Evolutionary conservation across 805 yeast species (phyloP), one percentile per base, ranked within the genome.

Genomic region (Kodamaea laetipori): DNA sequence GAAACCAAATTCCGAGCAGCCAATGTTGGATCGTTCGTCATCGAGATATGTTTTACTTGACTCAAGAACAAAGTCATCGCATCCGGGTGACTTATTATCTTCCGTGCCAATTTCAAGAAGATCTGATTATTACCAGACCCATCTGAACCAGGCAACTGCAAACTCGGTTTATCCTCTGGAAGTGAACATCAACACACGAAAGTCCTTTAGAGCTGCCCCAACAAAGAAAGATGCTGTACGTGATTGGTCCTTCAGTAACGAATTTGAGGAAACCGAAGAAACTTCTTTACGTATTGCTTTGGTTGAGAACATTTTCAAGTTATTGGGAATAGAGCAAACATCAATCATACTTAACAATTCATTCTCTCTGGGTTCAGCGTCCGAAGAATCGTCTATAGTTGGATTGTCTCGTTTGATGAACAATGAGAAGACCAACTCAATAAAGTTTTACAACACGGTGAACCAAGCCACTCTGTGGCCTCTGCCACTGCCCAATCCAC

Each of bases 1-100:
- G 17, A 34, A 24, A 15, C 34, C 18, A 15, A 30, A 30, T 19
- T 17, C 15, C 11, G 4, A 10, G 17, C 15, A 13, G 19, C 26
- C 27, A 16, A 21, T 12, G 16, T 34, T 34, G 23, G 38, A 40
- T 18, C 37, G 38, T 15, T 50, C 61, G 2, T 49, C 64, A 1
- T 66, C 73, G 4, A 49, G 77, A 64, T 62, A 69, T 35, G 76
- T 71, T 13, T 56, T 67, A 3, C 63, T 84, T 26, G 78, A 75
- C 18, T 73, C 86, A 1, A 67, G 82, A 39, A 74, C 58, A 3
- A 67, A 77, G 41, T 64, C 77, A 3, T 67, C 82, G 12, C 88
- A 85, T 55, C 96, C 96, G 0, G 96, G 96, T 21, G 96, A 89
- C 58, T 69, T 90, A 40, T 64, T 90, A 8, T 85, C 96, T 0